phyloP scores from a whole-genome alignment of 441 rosid genomes.

The Syzygium syzygioides region DNA sequence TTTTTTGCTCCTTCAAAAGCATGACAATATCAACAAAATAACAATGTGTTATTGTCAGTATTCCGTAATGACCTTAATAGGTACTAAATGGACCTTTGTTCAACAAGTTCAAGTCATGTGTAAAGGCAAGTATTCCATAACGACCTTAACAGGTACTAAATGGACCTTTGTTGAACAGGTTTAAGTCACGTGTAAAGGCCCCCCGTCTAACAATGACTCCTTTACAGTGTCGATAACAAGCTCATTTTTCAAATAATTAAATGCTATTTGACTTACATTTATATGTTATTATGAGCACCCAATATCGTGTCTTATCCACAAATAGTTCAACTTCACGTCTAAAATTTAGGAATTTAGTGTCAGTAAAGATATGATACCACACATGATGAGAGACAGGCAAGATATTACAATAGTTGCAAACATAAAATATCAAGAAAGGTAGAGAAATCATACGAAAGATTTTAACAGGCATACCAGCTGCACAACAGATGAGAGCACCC shows the following conservation, averaged over 20 bases:
- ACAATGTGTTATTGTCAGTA: not conserved
- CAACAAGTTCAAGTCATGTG: not conserved
- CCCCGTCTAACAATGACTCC: not conserved
- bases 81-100: not conserved
- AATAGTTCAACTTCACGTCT: not conserved
- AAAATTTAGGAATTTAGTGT: not conserved
- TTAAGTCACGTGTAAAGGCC: not conserved
- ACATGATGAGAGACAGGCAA: not conserved
- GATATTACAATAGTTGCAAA: not conserved
- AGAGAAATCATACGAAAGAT: no score
- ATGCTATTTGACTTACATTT: not conserved
- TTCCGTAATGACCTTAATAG: not conserved
- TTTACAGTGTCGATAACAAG: not conserved
- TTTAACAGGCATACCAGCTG: no score
- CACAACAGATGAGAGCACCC: no score
- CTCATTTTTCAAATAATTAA: not conserved
- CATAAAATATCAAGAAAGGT: no score
- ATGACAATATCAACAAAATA: not conserved
- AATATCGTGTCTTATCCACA: not conserved
- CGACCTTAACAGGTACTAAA: not conserved
- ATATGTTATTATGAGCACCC: not conserved
- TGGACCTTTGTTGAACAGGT: not conserved
- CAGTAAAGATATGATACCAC: not conserved
- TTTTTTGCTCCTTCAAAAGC: not conserved
- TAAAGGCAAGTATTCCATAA: not conserved